These are phyloP conservation scores for Alternaria angustiovoidea DNA, from an alignment of 2,329 filamentous ascomycete genomes.

Conservation along the genomic window DNA sequence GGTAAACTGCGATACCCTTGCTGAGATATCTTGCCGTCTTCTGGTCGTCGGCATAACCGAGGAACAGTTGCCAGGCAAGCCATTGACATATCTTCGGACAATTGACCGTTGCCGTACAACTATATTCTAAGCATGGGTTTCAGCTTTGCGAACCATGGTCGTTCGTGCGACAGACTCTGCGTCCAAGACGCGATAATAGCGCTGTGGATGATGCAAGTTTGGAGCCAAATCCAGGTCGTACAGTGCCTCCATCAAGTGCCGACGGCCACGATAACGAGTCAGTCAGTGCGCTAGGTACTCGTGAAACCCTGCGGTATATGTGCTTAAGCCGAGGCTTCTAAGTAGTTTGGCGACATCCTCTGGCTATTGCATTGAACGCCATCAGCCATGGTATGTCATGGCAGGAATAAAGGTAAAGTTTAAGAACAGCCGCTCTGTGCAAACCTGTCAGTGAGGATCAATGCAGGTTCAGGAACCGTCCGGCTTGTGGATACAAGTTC, in stretches of 20 bases:
- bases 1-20: not conserved
- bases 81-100: not conserved
- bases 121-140: conserved; percentile 5
- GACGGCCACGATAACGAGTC: conserved; percentile 8
- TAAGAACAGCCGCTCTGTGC: not conserved
- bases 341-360: not conserved
- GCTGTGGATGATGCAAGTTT: not conserved
- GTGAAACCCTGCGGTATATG: conserved; percentile 2
- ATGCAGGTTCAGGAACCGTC: conserved; percentile 4
- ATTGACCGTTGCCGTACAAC: not conserved
- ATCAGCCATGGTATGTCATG: not conserved
- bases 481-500: conserved; percentile 4
- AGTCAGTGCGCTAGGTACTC: conserved; percentile 1
- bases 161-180: conserved; percentile 8
- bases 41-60: not conserved
- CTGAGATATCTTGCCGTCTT: not conserved
- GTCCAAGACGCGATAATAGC: conserved; percentile 1
- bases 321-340: not conserved
- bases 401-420: not conserved
- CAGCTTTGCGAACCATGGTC: not conserved
- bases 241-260: conserved; percentile 8
- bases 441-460: not conserved
- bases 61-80: not conserved
- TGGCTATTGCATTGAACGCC: not conserved
- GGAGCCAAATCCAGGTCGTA: not conserved